phyloP scores from a whole-genome alignment of 2,329 filamentous ascomycete species.

The Ophiocordyceps sinensis region DNA sequence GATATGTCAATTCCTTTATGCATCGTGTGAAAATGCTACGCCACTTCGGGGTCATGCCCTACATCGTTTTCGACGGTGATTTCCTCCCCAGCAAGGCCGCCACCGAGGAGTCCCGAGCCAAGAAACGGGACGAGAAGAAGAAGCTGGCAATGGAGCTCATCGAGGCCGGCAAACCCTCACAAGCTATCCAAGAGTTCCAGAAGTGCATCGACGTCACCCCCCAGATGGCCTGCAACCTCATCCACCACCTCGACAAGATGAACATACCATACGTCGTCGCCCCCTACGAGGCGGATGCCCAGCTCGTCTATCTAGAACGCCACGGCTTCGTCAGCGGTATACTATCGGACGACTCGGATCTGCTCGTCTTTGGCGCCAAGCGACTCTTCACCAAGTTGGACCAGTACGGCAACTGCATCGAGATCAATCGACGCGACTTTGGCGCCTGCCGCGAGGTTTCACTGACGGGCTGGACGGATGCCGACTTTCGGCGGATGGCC shows the following conservation, averaged over 20 bases:
- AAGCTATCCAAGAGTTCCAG: slow-evolving; percentile 77
- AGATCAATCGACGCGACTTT: slow-evolving; percentile 82
- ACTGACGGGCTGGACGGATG: slow-evolving; percentile 81
- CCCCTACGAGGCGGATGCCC: slow-evolving; percentile 95
- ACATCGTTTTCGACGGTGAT: slow-evolving; percentile 92
- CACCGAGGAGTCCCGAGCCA: slow-evolving; percentile 67
- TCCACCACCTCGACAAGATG: slow-evolving; percentile 76
- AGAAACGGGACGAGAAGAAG: slow-evolving; percentile 62
- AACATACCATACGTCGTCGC: slow-evolving; percentile 81
- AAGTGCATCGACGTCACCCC: slow-evolving; percentile 94
- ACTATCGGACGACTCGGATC: slow-evolving; percentile 88
- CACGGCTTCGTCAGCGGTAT: slow-evolving; percentile 76
- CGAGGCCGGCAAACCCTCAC: slow-evolving; percentile 63
- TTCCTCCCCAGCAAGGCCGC: slow-evolving; percentile 83
- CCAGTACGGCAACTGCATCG: slow-evolving; percentile 82
- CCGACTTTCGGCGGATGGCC: slow-evolving; percentile 86
- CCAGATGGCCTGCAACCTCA: slow-evolving; percentile 82
- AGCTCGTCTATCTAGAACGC: slow-evolving; percentile 84
- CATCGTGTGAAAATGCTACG: slow-evolving; percentile 85
- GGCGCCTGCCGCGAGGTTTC: slow-evolving; percentile 78
- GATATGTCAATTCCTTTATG: slow-evolving; percentile 83
- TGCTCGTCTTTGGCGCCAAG: slow-evolving; percentile 89
- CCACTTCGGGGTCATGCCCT: slow-evolving; percentile 88
- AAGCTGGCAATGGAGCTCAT: slow-evolving; percentile 64
- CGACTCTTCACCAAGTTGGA: slow-evolving; percentile 86